These are phyloP conservation scores for Sutorius eximius DNA, from an alignment of 1,284 basidiomycete species.

Conservation along the genomic window DNA sequence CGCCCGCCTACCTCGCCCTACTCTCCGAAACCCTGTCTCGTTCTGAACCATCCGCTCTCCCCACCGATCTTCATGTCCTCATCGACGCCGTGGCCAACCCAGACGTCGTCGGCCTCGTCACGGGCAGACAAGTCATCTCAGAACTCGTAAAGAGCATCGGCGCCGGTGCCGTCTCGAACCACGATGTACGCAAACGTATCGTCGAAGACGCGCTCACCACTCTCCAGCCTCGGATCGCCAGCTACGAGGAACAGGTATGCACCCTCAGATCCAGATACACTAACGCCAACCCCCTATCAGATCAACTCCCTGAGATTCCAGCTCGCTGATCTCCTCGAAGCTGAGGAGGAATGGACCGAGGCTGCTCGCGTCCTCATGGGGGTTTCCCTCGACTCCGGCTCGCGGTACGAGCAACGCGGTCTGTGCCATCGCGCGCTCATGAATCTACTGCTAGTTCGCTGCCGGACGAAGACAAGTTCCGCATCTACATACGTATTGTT, in stretches of 20 bases:
- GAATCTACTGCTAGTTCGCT: conserved; percentile 48
- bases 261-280: conserved; percentile 2
- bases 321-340: conserved; percentile 85
- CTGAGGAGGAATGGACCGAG: conserved; percentile 89
- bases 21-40: conserved; percentile 58
- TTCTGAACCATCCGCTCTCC: conserved; percentile 44
- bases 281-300: conserved; percentile 42
- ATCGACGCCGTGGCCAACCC: conserved; percentile 78
- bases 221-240: conserved; percentile 75
- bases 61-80: conserved; percentile 60
- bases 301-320: conserved; percentile 82
- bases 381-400: conserved; percentile 90
- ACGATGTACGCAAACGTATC: conserved; percentile 62
- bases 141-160: conserved; percentile 73
- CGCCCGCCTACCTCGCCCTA: conserved; percentile 67
- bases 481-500: conserved; percentile 91
- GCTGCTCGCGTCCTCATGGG: conserved; percentile 90
- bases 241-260: conserved; percentile 91
- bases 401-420: conserved; percentile 53
- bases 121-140: conserved; percentile 80
- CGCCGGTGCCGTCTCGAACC: conserved; percentile 53
- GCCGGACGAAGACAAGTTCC: conserved; percentile 84
- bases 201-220: conserved; percentile 71
- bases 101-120: conserved; percentile 78
- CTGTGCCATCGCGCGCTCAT: conserved; percentile 6